These are phyloP conservation scores for Arthrobotrys sinensis DNA, from an alignment of 2,329 filamentous ascomycete species.

Conservation along the genomic window DNA sequence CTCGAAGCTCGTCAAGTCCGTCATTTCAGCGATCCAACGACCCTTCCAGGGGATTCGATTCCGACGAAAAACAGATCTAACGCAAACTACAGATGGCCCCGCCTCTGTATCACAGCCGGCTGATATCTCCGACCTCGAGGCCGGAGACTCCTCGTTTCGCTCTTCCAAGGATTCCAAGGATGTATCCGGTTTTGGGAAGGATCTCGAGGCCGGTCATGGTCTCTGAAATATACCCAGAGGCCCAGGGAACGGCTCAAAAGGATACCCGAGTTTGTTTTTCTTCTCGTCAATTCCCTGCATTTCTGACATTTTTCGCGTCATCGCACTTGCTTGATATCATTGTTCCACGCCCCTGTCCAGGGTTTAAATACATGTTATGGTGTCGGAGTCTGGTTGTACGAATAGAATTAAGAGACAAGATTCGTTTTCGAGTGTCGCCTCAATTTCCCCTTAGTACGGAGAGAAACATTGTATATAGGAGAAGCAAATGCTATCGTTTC, in stretches of 20 bases:
- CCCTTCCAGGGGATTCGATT: neutral
- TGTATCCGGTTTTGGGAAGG: conserved; percentile 27
- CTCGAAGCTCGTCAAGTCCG: conserved; percentile 8
- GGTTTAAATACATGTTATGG: no score
- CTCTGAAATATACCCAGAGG: neutral
- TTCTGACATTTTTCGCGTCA: no score
- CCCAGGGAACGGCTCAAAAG: neutral
- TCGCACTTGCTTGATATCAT: no score
- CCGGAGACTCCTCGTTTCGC: neutral
- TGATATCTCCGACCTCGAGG: neutral
- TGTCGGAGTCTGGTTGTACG: no score
- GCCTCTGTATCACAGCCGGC: neutral
- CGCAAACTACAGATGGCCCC: neutral
- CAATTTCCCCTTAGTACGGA: no score
- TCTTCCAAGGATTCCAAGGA: conserved; percentile 21
- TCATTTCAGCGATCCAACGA: conserved; percentile 14
- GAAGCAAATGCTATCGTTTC: no score
- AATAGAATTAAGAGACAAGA: no score
- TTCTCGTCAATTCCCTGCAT: neutral
- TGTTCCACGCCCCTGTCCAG: no score
- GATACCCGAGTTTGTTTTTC: neutral
- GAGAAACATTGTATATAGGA: no score
- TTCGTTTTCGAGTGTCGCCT: no score
- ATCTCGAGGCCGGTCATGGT: conserved; percentile 29
- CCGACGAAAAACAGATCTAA: neutral